phyloP scores from a whole-genome alignment of 1,284 basidiomycete genomes.

The Blastosporella zonata region DNA sequence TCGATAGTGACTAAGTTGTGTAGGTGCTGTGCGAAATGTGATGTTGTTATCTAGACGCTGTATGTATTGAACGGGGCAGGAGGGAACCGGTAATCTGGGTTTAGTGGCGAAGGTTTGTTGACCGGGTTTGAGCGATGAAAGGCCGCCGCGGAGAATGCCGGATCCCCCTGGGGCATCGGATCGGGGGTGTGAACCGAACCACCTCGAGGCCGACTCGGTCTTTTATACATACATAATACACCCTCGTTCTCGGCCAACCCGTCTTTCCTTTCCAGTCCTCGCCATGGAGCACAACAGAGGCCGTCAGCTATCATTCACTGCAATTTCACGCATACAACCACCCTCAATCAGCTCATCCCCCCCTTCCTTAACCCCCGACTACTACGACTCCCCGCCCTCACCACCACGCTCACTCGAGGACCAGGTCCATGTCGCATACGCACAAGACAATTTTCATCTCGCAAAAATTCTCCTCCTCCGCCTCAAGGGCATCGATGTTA shows the following conservation, averaged over 20 bases:
- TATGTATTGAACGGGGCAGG: too few species aligned
- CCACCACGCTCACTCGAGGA: constrained; percentile 54
- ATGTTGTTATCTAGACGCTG: too few species aligned
- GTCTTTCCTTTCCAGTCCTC: constrained; percentile 13
- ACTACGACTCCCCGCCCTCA: constrained; percentile 43
- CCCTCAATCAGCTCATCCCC: constrained; percentile 25
- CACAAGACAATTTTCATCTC: constrained; percentile 59
- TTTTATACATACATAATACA: background rate
- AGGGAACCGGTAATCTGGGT: too few species aligned
- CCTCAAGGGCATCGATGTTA: constrained; percentile 58
- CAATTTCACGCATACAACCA: constrained; percentile 24
- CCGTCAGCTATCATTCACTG: constrained; percentile 20
- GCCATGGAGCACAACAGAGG: background rate
- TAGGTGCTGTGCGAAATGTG: too few species aligned
- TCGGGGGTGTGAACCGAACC: too few species aligned
- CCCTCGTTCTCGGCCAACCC: background rate
- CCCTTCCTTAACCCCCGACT: constrained; percentile 29
- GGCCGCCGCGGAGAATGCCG: background rate
- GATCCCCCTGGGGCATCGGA: background rate
- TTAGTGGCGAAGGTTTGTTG: background rate
- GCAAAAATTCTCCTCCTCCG: constrained; percentile 60
- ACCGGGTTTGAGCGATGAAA: background rate
- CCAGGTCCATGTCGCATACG: constrained; percentile 64
- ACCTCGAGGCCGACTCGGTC: background rate
- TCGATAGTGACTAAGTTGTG: too few species aligned